These are phyloP conservation scores for Skeletonema potamos DNA, from an alignment of 108 stramenopile genomes.

Conservation along the genomic window DNA sequence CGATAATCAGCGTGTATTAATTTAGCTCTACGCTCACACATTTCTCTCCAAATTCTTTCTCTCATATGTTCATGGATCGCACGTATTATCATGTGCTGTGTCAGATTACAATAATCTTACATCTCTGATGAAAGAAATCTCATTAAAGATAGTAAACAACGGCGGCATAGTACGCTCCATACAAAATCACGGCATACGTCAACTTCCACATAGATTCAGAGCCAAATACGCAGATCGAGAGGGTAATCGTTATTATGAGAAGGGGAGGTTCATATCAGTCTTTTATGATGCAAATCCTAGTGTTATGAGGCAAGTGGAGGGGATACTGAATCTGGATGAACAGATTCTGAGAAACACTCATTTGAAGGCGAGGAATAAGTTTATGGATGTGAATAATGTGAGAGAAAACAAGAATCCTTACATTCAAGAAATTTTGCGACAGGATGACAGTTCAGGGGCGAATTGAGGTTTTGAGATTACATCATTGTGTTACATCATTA, in stretches of 20 bases:
- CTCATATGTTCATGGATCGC: neutral
- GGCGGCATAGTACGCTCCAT: conserved; percentile 86
- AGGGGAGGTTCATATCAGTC: conserved; percentile 80
- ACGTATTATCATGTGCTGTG: neutral
- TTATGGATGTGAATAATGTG: conserved; percentile 69
- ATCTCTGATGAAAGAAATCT: conserved; percentile 65
- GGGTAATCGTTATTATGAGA: conserved; percentile 81
- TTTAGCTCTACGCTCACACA: neutral
- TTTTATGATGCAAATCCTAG: conserved; percentile 82
- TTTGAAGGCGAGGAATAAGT: conserved; percentile 67
- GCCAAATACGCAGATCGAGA: conserved; percentile 76
- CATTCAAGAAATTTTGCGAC: conserved; percentile 49
- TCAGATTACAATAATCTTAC: conserved; percentile 67
- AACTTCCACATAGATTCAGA: conserved; percentile 82
- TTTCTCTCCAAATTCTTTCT: neutral
- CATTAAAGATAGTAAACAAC: conserved; percentile 72
- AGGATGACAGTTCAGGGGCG: neutral
- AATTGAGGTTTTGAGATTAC: no score
- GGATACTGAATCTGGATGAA: conserved; percentile 66
- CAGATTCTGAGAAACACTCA: conserved; percentile 76
- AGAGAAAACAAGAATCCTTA: conserved; percentile 85
- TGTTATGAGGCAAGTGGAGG: conserved; percentile 63
- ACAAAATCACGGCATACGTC: conserved; percentile 86
- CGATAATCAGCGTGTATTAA: neutral
- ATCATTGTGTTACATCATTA: no score